Evolutionary conservation across 495 filamentous ascomycete genomes (phyloP).

Genomic region (Hypomontagnella monticulosa): DNA sequence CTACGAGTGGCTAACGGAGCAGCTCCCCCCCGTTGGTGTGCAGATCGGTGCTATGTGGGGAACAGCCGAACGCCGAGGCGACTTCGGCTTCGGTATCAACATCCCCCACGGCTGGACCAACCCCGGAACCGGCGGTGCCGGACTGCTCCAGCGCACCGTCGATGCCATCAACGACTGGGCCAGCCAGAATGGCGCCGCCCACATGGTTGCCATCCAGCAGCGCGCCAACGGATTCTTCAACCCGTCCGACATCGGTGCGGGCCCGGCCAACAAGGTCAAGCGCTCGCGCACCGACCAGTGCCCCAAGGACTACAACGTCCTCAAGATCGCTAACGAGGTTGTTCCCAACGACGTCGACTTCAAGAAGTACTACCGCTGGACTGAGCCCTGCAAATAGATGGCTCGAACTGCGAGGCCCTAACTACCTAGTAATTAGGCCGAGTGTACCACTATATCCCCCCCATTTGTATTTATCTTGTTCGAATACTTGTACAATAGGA

Average conservation of each 20-base stretch:
- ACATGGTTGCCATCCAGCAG: background rate
- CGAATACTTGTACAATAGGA: too few relatives aligned
- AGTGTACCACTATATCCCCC: too few relatives aligned
- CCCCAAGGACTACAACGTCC: slow-evolving; percentile 1
- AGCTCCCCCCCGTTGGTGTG: background rate
- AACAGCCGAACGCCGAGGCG: background rate
- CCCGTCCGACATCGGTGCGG: background rate
- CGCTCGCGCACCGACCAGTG: background rate
- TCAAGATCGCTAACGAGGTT: background rate
- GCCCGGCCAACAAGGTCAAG: background rate
- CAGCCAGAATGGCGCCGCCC: background rate
- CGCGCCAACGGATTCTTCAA: slow-evolving; percentile 3
- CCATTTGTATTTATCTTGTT: too few relatives aligned
- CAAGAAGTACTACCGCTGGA: slow-evolving; percentile 1
- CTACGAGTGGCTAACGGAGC: background rate
- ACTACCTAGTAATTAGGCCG: too few relatives aligned
- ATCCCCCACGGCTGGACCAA: background rate
- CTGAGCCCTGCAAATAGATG: background rate
- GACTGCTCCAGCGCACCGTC: background rate
- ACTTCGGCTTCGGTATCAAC: background rate
- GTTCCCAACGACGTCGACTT: background rate
- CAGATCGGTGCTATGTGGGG: background rate
- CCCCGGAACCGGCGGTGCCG: background rate
- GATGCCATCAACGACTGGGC: background rate
- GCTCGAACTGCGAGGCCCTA: too few relatives aligned